Conservation (phyloP, 2,329 filamentous ascomycete species). For the Gyromitra esculenta region DNA sequence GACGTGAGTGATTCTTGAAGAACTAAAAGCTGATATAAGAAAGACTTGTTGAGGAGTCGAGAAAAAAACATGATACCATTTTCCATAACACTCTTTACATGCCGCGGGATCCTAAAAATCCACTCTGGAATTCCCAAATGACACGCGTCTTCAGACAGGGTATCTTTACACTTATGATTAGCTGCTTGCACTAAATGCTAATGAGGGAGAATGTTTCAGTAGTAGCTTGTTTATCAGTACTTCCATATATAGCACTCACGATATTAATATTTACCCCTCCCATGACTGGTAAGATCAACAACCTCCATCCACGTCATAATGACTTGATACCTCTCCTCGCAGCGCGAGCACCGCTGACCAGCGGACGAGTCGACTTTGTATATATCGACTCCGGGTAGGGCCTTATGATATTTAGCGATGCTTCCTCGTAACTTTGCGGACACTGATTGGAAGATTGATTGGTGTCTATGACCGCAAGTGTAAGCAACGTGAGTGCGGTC, state of each 20-base stretch:
- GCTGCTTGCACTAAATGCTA: neutral
- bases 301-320: constrained; percentile 17
- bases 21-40: neutral
- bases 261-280: constrained; percentile 7
- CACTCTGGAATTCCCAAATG: neutral
- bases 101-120: neutral
- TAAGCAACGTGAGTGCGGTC: neutral
- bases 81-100: neutral
- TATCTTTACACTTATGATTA: neutral
- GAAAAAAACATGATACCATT: neutral
- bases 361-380: neutral
- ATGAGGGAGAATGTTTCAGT: neutral
- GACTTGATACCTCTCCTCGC: neutral
- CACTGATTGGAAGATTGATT: neutral
- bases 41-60: neutral
- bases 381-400: neutral
- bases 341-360: neutral
- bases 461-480: constrained; percentile 3
- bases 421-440: neutral
- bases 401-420: neutral
- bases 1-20: too few species aligned
- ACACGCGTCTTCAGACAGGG: neutral
- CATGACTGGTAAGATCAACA: neutral
- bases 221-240: neutral
- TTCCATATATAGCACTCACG: neutral